phyloP scores from a whole-genome alignment of 78 protist species.

The Dictyostelium capitatum region DNA sequence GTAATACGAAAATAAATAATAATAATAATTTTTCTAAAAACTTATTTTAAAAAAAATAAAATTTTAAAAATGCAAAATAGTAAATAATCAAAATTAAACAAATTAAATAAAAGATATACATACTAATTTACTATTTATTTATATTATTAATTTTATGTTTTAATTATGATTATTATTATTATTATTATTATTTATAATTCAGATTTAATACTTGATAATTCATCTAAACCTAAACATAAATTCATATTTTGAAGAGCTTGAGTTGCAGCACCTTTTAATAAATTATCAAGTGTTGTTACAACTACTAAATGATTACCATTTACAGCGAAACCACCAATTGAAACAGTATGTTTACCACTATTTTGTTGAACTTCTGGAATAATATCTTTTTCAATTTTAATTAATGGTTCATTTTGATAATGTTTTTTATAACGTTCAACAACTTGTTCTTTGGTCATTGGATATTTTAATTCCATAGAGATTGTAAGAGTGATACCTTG shows the following conservation, averaged over 20 bases:
- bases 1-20: too few species aligned
- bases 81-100: neutral
- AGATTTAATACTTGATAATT: slow-evolving; percentile 64
- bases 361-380: slow-evolving; percentile 83
- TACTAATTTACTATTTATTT: neutral
- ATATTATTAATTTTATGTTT: neutral
- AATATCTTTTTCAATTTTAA: slow-evolving; percentile 54
- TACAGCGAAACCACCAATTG: slow-evolving; percentile 84
- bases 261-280: slow-evolving; percentile 92
- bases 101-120: too few species aligned
- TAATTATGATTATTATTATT: neutral
- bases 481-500: slow-evolving; percentile 87
- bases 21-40: too few species aligned
- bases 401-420: slow-evolving; percentile 77
- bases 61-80: too few species aligned
- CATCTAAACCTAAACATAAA: slow-evolving; percentile 76
- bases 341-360: slow-evolving; percentile 68
- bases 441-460: slow-evolving; percentile 69
- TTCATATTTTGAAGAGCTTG: slow-evolving; percentile 89
- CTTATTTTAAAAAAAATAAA: too few species aligned
- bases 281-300: slow-evolving; percentile 87
- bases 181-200: slow-evolving; percentile 26
- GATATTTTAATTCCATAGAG: slow-evolving; percentile 23
- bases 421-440: slow-evolving; percentile 29
- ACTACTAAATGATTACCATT: slow-evolving; percentile 78